phyloP scores from a whole-genome alignment of 306 rosid genomes.

The Quercus gilva region DNA sequence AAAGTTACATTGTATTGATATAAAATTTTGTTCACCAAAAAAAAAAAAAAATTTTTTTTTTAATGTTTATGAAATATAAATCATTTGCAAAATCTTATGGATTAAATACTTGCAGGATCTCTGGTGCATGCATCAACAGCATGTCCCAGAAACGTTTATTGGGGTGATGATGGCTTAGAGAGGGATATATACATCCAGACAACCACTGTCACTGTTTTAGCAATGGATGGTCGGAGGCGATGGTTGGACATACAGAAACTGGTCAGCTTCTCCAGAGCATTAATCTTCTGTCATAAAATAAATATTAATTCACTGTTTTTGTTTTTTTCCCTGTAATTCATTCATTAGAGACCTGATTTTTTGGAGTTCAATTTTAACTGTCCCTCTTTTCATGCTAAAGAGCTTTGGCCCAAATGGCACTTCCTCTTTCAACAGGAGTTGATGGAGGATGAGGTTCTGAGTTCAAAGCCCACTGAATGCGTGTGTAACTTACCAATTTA shows the following conservation, averaged over 20 bases:
- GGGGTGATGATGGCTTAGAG: constrained; percentile 94
- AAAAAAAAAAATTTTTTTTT: not conserved
- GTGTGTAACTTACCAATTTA: too few relatives aligned
- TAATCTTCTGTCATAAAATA: constrained; percentile 16
- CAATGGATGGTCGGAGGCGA: constrained; percentile 99
- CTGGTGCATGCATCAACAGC: constrained; percentile 34
- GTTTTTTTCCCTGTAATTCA: not conserved
- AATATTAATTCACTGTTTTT: not conserved
- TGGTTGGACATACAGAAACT: constrained; percentile 93
- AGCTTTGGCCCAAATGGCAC: too few relatives aligned
- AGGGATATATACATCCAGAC: constrained; percentile 83
- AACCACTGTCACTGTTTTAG: constrained; percentile 76
- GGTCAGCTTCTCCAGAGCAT: constrained; percentile 47
- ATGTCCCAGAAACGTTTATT: constrained; percentile 70
- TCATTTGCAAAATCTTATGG: not conserved
- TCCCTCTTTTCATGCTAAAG: not conserved
- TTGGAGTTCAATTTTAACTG: not conserved
- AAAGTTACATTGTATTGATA: not conserved
- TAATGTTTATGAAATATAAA: not conserved
- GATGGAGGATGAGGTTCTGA: too few relatives aligned
- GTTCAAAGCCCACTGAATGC: not conserved
- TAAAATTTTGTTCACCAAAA: not conserved
- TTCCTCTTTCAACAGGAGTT: too few relatives aligned
- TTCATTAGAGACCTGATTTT: not conserved
- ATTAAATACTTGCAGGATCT: constrained; percentile 50